phyloP scores from a whole-genome alignment of 768 basidiomycete genomes.

The Hydnomerulius pinastri region DNA sequence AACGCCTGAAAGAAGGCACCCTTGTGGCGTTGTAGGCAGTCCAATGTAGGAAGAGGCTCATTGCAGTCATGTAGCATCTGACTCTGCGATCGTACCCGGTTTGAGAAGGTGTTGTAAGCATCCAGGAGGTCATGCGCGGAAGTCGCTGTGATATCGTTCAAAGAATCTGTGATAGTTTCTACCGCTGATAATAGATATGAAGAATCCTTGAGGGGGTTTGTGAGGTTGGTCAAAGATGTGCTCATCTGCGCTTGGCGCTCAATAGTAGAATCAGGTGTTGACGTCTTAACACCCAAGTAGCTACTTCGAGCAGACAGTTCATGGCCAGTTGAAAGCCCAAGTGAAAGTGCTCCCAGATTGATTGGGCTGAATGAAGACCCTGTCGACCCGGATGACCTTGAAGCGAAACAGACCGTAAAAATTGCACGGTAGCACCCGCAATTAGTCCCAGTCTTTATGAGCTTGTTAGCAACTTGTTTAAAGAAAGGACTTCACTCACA shows the following conservation, averaged over 20 bases:
- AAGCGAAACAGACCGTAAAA: no score
- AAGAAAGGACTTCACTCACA: no score
- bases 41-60: conserved; percentile 21
- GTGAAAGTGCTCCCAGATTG: not conserved
- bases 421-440: no score
- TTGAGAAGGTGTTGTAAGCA: conserved; percentile 56
- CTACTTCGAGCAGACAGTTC: not conserved
- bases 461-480: no score
- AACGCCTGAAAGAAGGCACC: conserved; percentile 42
- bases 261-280: not conserved
- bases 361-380: not conserved
- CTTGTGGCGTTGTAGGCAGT: conserved; percentile 35
- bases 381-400: no score
- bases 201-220: conserved; percentile 15
- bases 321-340: not conserved
- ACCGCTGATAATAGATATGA: conserved; percentile 43
- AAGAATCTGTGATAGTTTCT: conserved; percentile 48
- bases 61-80: conserved; percentile 5
- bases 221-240: not conserved
- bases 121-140: conserved; percentile 58
- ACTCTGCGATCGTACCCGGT: conserved; percentile 38
- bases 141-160: conserved; percentile 39
- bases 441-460: no score
- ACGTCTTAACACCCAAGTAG: not conserved
- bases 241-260: not conserved